Conservation (phyloP, 345 rosid genomes). For the Psidium friedrichsthalianum region DNA sequence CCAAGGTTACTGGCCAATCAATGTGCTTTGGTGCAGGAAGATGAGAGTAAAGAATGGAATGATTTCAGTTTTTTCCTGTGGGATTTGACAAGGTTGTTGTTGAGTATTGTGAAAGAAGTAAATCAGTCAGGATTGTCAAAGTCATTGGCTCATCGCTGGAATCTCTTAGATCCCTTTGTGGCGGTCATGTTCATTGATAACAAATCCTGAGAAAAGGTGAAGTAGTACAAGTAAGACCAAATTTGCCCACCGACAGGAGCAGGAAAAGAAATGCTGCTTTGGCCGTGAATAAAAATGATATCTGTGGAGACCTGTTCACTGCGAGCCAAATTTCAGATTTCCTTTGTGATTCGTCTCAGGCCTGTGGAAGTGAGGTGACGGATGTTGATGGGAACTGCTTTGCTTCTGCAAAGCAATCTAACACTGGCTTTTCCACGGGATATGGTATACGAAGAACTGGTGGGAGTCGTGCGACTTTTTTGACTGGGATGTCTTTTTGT, state of each 20-base stretch:
- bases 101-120: conserved; percentile 42
- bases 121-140: conserved; percentile 21
- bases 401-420: conserved; percentile 25
- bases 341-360: conserved; percentile 15
- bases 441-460: conserved; percentile 5
- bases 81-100: conserved; percentile 43
- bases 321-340: conserved; percentile 6
- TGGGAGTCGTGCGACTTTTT: conserved; percentile 1
- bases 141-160: conserved; percentile 56
- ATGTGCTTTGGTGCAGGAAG: conserved; percentile 25
- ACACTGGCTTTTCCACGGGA: conserved; percentile 18
- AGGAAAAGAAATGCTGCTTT: conserved; percentile 12
- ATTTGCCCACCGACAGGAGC: conserved; percentile 15
- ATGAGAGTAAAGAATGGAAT: conserved; percentile 48
- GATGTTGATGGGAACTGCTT: conserved; percentile 21
- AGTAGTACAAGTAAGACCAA: conserved; percentile 41
- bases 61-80: conserved; percentile 54
- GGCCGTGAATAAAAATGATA: conserved; percentile 8
- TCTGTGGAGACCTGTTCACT: conserved; percentile 1
- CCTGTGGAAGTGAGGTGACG: conserved; percentile 30
- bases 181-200: conserved; percentile 56
- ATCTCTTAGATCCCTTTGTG: conserved; percentile 78
- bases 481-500: conserved; percentile 10
- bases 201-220: conserved; percentile 70
- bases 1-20: conserved; percentile 29